Conservation (phyloP, 495 filamentous ascomycete species). For the Achaetomiella virescens region DNA sequence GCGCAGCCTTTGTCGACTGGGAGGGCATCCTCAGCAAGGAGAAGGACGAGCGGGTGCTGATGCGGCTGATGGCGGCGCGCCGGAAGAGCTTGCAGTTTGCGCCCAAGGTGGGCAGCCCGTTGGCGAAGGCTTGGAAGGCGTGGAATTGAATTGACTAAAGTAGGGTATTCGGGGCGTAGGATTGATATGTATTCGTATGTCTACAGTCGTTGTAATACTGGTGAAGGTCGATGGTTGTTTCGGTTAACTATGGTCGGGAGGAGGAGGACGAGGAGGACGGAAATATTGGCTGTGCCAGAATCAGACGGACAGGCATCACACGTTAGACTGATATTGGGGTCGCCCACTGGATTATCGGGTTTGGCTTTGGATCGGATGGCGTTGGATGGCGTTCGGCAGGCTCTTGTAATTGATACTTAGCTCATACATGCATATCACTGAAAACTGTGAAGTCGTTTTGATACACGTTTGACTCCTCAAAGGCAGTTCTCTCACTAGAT, state of each 20-base stretch:
- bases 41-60: constrained; percentile 49
- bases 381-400: neutral
- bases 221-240: neutral
- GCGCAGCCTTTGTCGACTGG: constrained; percentile 35
- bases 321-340: neutral
- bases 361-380: constrained; percentile 2
- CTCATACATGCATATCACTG: neutral
- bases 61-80: constrained; percentile 64
- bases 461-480: too few species aligned
- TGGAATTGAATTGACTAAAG: neutral
- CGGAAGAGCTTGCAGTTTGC: constrained; percentile 80
- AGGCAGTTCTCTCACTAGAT: too few species aligned
- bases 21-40: constrained; percentile 31
- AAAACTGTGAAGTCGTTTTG: neutral
- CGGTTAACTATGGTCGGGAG: neutral
- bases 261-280: neutral
- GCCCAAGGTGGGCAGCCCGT: constrained; percentile 69
- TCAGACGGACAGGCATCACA: neutral
- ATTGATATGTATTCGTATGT: neutral
- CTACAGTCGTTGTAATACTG: neutral
- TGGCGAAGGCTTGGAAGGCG: constrained; percentile 37
- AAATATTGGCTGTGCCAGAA: neutral
- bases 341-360: neutral
- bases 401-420: neutral
- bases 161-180: neutral